These are phyloP conservation scores for Lichtheimia ornata DNA, from an alignment of 371 early-diverging fungal species.

Conservation along the genomic window DNA sequence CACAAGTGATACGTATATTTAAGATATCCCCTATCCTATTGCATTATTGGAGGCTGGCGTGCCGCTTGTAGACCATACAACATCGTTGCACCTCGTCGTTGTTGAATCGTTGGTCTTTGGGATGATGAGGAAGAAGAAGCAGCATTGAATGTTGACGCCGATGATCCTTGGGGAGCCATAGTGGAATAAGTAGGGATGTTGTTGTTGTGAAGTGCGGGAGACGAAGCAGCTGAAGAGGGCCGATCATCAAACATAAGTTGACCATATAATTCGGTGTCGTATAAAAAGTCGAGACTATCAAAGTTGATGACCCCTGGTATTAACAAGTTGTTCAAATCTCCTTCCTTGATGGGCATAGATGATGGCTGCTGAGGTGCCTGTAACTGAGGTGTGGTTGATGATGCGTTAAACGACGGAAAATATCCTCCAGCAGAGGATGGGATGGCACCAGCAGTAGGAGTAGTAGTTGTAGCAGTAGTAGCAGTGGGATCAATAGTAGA, in stretches of 20 bases:
- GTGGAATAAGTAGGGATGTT: neutral
- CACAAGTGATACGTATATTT: no score
- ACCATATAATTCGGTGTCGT: constrained; percentile 42
- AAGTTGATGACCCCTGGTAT: constrained; percentile 26
- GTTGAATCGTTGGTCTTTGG: no score
- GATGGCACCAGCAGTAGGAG: neutral
- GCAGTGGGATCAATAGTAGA: neutral
- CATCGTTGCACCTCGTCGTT: no score
- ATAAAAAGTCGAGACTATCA: constrained; percentile 42
- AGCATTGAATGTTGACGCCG: no score
- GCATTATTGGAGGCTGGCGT: no score
- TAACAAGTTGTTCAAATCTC: constrained; percentile 2
- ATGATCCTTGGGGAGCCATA: neutral
- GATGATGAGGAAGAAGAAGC: no score
- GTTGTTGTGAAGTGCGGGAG: neutral
- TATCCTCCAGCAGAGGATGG: no score
- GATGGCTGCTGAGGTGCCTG: neutral
- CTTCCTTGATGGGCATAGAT: neutral
- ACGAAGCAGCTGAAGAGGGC: neutral
- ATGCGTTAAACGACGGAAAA: neutral
- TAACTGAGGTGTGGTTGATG: neutral
- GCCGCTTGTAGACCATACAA: no score
- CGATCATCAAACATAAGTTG: constrained; percentile 44
- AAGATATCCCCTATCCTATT: no score
- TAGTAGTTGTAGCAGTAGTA: neutral